Conservation (phyloP, 2,329 filamentous ascomycete genomes). For the Phaeosphaeria sp. region DNA sequence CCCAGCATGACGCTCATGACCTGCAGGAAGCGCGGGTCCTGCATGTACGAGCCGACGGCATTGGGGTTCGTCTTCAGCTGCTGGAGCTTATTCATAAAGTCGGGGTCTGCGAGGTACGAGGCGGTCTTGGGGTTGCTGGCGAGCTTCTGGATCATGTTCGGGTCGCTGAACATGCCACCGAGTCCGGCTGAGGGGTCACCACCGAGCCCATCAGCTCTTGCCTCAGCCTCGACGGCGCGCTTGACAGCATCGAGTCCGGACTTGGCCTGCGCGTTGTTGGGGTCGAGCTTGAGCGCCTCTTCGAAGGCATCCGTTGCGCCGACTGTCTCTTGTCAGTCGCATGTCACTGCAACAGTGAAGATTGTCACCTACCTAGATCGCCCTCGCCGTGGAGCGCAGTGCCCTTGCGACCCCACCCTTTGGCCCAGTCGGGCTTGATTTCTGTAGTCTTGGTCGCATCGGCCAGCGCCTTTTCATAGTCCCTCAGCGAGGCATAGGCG, state of each 20-base stretch:
- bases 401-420: slow-evolving; percentile 94
- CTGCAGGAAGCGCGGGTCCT: slow-evolving; percentile 89
- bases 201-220: slow-evolving; percentile 64
- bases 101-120: slow-evolving; percentile 76
- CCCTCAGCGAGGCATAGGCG: slow-evolving; percentile 83
- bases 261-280: slow-evolving; percentile 91
- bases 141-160: slow-evolving; percentile 86
- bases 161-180: slow-evolving; percentile 94
- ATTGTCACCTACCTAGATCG: slow-evolving; percentile 68
- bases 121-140: slow-evolving; percentile 94
- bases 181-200: slow-evolving; percentile 77
- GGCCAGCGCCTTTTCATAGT: slow-evolving; percentile 82
- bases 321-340: slow-evolving; percentile 53
- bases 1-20: slow-evolving; percentile 94
- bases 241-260: slow-evolving; percentile 84
- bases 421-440: slow-evolving; percentile 97
- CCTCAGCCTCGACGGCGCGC: slow-evolving; percentile 84
- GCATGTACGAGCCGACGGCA: slow-evolving; percentile 79
- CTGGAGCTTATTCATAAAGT: slow-evolving; percentile 91
- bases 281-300: slow-evolving; percentile 90
- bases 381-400: slow-evolving; percentile 87
- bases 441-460: slow-evolving; percentile 94
- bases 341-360: background rate
- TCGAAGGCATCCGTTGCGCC: slow-evolving; percentile 90
- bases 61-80: slow-evolving; percentile 81